Evolutionary conservation across 805 yeast genomes (phyloP).

Genomic region (Schwanniomyces vanrijiae): DNA sequence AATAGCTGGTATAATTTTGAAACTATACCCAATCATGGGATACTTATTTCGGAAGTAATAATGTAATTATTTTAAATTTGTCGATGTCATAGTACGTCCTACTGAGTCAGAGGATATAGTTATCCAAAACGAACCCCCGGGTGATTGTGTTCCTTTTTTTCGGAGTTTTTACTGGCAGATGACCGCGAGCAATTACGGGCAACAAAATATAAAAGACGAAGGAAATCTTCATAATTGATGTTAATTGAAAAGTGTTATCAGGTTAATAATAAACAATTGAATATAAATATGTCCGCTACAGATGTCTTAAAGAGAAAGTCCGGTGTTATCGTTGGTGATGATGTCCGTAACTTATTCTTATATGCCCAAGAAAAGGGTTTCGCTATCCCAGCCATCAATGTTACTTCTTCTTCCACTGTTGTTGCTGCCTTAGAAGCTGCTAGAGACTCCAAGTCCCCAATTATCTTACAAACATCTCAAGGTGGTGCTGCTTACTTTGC

Average conservation of each 20-base stretch:
- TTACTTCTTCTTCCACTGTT: conserved; percentile 95
- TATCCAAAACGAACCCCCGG: conserved; percentile 9
- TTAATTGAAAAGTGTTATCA: not conserved
- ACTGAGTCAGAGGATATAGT: conserved; percentile 1
- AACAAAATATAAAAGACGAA: not conserved
- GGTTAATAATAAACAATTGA: not conserved
- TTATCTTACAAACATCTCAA: conserved; percentile 93
- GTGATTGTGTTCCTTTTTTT: conserved; percentile 6
- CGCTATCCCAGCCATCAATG: conserved; percentile 98
- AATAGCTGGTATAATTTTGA: no score
- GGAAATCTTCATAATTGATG: not conserved
- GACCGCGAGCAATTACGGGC: conserved; percentile 4
- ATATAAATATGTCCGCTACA: conserved; percentile 52
- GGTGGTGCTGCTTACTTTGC: conserved; percentile 99
- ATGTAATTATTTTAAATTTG: not conserved
- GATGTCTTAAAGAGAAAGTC: conserved; percentile 85
- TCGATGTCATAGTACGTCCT: not conserved
- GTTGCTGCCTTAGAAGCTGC: conserved; percentile 51
- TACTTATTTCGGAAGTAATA: not conserved
- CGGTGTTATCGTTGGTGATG: conserved; percentile 99
- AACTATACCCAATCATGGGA: not conserved
- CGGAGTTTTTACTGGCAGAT: conserved; percentile 8
- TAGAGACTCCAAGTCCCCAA: conserved; percentile 70
- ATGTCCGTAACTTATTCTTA: conserved; percentile 81
- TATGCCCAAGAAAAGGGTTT: conserved; percentile 92